phyloP scores from a whole-genome alignment of 805 yeast genomes.

The Suhomyces kilbournensis region DNA sequence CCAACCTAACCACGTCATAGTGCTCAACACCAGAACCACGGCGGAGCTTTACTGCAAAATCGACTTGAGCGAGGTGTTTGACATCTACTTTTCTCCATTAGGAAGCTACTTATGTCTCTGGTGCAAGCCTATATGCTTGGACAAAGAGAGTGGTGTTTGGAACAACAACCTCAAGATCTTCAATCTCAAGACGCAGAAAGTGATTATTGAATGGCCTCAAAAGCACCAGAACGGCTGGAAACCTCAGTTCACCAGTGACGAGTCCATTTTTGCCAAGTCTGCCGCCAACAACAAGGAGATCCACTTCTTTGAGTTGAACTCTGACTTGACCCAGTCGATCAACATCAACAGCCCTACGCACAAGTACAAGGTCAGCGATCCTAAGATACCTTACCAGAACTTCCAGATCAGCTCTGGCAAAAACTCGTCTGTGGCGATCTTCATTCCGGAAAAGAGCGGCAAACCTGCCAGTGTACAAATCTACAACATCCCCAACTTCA shows the following conservation, averaged over 20 bases:
- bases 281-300: slow-evolving; percentile 54
- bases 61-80: slow-evolving; percentile 66
- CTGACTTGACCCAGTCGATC: slow-evolving; percentile 23
- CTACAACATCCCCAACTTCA: slow-evolving; percentile 72
- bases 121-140: slow-evolving; percentile 74
- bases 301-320: slow-evolving; percentile 59
- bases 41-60: slow-evolving; percentile 42
- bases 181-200: slow-evolving; percentile 47
- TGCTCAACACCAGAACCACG: slow-evolving; percentile 57
- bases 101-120: slow-evolving; percentile 83
- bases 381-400: slow-evolving; percentile 47
- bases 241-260: slow-evolving; percentile 86
- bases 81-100: slow-evolving; percentile 82
- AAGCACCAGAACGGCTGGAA: slow-evolving; percentile 88
- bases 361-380: slow-evolving; percentile 52
- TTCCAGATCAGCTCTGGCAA: slow-evolving; percentile 82
- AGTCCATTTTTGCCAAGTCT: slow-evolving; percentile 61
- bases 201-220: slow-evolving; percentile 63
- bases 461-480: slow-evolving; percentile 87
- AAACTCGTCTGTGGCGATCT: slow-evolving; percentile 86
- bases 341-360: slow-evolving; percentile 52
- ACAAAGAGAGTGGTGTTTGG: slow-evolving; percentile 70
- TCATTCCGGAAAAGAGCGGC: slow-evolving; percentile 81
- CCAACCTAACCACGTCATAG: slow-evolving; percentile 56
- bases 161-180: slow-evolving; percentile 78